Evolutionary conservation across 257 asterid genomes (phyloP), one percentile per base, ranked within the genome.

Genomic region (Apocynum venetum): DNA sequence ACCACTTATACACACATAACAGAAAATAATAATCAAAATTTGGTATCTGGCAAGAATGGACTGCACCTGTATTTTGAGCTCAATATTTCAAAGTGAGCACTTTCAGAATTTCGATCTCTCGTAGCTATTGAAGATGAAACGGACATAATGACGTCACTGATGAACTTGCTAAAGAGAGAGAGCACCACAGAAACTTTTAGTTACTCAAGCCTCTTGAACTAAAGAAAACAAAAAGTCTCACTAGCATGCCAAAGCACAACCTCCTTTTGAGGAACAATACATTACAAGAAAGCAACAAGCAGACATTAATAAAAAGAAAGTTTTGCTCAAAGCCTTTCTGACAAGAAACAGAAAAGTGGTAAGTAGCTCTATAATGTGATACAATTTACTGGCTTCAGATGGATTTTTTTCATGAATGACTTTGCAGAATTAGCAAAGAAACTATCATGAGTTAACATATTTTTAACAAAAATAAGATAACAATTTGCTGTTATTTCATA

Each of bases 11-110:
- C 25, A 48, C 31, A 20, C 52, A 36, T 4, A 35, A 38, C 11
- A 6, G 7, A 35, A 38, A 31, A 8, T 31, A 35, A 9, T 40
- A 12, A 40, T 72, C 70, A 67, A 48, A 31, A 14, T 25, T 49
- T 6, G 66, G 76, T 46, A 41, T 67, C 51, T 14, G 4, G 19
- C n/a, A 85, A 61, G 71, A 52, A 76, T 77, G 69, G 70, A 8
- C 46, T 40, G 74, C 79, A 96, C 99, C 99, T 96, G 94, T 88
- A 87, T 53, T 87, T 89, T 75, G 99, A 92, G 49, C 87, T 88
- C 86, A 96, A 82, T 72, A 96, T 83, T 81, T 96, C 99, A 88
- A 96, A 93, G 76, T 92, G 98, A 76, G 99, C 99, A 88, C 96
- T 78, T 78, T 96, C 99, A 71, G 98, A 89, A 74, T 89, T 89